Base-by-base conservation (phyloP, 192 early-diverging fungal genomes). In the Coemansia sp. region DNA sequence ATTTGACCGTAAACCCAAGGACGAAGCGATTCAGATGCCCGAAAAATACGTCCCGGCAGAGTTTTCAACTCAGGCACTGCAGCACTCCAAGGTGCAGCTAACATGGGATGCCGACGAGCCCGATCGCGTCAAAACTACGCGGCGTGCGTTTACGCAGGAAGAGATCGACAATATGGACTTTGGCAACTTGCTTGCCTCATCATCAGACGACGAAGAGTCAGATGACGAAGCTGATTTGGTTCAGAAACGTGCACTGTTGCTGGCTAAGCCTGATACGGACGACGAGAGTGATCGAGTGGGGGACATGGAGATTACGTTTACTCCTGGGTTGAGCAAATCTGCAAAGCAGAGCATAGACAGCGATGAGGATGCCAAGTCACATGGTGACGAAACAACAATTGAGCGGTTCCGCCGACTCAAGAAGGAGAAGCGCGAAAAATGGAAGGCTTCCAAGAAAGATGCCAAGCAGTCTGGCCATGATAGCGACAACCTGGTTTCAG, bases 21-120 rank as follows among this genome's bases (percentile, higher is more conserved):
- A 91, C 22, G 81, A 76, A 49, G 86, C 87, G 2, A 81, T 72
- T 43, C 63, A 80, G 10, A 83, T 78, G 6, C 86, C 88, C n/a
- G 89, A 88, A 38, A 82, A 86, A 39, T 88, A 91, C 66, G 83
- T 82, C 68, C 89, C 89, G 7, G 62, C 77, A 11, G 86, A 90
- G 12, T 93, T 93, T 73, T 79, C 84, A 1, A 94, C 92, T 2
- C 76, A 83, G 47, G 95, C 92, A 11, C 79, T 98, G 52, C 91
- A 94, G 75, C 93, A 95, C 76, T 93, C 94, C 2, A 91, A 90
- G 25, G 92, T 94, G n/a, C 91, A 91, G 72, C 82, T 98, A 38
- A 95, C 93, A 0, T 98, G 96, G 96, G 96, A 98, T 57, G 86
- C 90, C 19, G 97, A 98, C 49, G 94, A 95, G 67, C 87, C 91